Percentiles rank a stretch among this genome's conserved stretches.
These are phyloP conservation scores for Collybia mongolica DNA, from an alignment of 768 basidiomycete species.

Conservation along the genomic window DNA sequence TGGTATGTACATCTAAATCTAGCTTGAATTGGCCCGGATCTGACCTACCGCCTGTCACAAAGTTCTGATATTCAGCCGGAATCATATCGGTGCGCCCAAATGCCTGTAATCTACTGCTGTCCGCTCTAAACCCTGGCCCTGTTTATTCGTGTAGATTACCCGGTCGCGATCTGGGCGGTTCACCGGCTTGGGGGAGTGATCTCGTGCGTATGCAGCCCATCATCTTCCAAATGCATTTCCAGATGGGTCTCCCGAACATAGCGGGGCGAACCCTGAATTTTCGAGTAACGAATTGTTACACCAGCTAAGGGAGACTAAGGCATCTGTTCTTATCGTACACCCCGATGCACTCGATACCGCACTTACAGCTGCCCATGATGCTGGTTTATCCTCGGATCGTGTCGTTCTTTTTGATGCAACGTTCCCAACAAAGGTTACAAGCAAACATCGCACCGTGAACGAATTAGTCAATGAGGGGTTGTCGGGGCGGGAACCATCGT, in stretches of 20 bases:
- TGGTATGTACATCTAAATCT: slow-evolving; percentile 36
- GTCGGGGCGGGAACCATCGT: slow-evolving; percentile 27
- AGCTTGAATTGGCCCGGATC: not conserved
- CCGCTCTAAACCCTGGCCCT: not conserved
- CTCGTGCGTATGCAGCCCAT: slow-evolving; percentile 39
- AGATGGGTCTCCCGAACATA: slow-evolving; percentile 12
- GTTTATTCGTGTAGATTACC: slow-evolving; percentile 39
- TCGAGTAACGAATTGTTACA: slow-evolving; percentile 52
- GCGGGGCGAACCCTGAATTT: slow-evolving; percentile 65
- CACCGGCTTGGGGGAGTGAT: slow-evolving; percentile 57
- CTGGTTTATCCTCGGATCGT: slow-evolving; percentile 37
- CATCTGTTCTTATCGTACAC: slow-evolving; percentile 46
- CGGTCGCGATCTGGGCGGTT: slow-evolving; percentile 53
- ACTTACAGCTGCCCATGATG: slow-evolving; percentile 34
- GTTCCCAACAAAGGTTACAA: not conserved
- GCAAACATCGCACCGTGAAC: slow-evolving; percentile 35
- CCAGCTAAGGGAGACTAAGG: slow-evolving; percentile 49
- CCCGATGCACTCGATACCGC: slow-evolving; percentile 44
- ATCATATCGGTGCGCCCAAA: slow-evolving; percentile 54
- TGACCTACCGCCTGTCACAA: not conserved
- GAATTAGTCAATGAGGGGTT: slow-evolving; percentile 50
- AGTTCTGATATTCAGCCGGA: slow-evolving; percentile 68
- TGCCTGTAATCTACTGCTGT: not conserved
- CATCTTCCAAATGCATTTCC: not conserved
- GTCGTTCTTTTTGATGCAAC: slow-evolving; percentile 38